Evolutionary conservation across 192 early-diverging fungal genomes (phyloP).

Genomic region (Linderina pennispora): DNA sequence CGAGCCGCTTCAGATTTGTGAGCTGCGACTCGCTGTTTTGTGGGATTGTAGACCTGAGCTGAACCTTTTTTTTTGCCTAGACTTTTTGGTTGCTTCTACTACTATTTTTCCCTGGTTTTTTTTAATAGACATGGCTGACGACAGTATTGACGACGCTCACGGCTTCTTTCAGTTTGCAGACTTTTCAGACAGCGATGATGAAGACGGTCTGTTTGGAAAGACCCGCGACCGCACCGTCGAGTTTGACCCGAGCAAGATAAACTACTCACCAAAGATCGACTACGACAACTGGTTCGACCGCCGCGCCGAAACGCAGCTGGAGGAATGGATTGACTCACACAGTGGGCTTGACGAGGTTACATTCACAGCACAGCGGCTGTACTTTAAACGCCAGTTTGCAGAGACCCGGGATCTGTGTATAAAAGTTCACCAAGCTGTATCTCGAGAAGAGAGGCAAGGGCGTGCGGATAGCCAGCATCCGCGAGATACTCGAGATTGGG

Average conservation of each 20-base stretch:
- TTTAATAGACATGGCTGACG: constrained; percentile 14
- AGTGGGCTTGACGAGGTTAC: constrained; percentile 24
- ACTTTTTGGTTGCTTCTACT: background rate
- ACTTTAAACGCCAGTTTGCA: constrained; percentile 15
- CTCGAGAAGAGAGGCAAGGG: background rate
- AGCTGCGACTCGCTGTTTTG: no score
- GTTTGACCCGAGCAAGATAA: constrained; percentile 27
- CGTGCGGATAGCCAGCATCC: constrained; percentile 12
- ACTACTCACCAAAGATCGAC: constrained; percentile 31
- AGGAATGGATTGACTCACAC: constrained; percentile 17
- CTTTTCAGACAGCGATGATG: constrained; percentile 26
- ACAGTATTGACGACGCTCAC: constrained; percentile 23
- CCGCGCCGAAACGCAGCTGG: background rate
- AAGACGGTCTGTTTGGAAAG: constrained; percentile 24
- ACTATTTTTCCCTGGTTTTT: background rate
- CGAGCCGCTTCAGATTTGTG: no score
- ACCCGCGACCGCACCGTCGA: constrained; percentile 11
- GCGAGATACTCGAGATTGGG: constrained; percentile 38
- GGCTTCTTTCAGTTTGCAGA: constrained; percentile 47
- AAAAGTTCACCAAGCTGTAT: constrained; percentile 9
- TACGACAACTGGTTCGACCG: constrained; percentile 37
- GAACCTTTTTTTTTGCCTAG: background rate
- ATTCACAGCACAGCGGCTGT: constrained; percentile 29
- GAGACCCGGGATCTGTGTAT: constrained; percentile 10
- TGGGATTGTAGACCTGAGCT: no score